Evolutionary conservation across 2,329 filamentous ascomycete species (phyloP).

Genomic region (Neurospora crassa): DNA sequence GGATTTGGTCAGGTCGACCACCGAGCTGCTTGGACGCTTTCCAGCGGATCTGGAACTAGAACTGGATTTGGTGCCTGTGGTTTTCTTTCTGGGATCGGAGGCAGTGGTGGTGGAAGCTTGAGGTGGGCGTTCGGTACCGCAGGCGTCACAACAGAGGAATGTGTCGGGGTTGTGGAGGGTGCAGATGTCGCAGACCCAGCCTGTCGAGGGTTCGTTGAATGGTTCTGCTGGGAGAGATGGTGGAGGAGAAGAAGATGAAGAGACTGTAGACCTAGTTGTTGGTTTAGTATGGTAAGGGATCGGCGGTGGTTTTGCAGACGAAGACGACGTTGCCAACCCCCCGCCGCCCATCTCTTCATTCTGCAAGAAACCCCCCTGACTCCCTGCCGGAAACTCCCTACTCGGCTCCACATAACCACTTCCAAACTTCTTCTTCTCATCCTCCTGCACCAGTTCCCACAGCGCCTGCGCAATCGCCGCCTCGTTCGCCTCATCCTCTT

Average conservation of each 20-base stretch:
- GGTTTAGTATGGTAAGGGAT: slow-evolving; percentile 6
- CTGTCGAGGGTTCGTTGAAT: not conserved
- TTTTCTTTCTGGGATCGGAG: not conserved
- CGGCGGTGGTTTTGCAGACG: slow-evolving; percentile 7
- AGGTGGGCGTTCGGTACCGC: slow-evolving; percentile 32
- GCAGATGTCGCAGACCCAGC: slow-evolving; percentile 46
- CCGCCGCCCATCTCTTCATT: not conserved
- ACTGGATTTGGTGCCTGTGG: not conserved
- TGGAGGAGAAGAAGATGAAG: not conserved
- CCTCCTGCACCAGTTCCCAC: slow-evolving; percentile 79
- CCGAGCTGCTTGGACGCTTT: not conserved
- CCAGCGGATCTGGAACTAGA: not conserved
- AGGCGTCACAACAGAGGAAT: slow-evolving; percentile 49
- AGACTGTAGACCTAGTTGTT: not conserved
- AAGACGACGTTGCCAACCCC: not conserved
- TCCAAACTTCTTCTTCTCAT: slow-evolving; percentile 50
- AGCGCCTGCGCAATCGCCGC: slow-evolving; percentile 76
- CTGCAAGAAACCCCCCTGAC: slow-evolving; percentile 24
- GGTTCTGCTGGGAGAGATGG: not conserved
- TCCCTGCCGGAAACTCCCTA: slow-evolving; percentile 40
- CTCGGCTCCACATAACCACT: slow-evolving; percentile 40
- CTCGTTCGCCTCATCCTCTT: slow-evolving; percentile 84
- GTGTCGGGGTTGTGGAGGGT: slow-evolving; percentile 44
- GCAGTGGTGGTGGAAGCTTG: not conserved
- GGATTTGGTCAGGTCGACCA: not conserved